Percentiles rank a stretch among this genome's conserved stretches.
Evolutionary conservation across 2,329 filamentous ascomycete species (phyloP).

Genomic region (Pyrenochaeta sp.): DNA sequence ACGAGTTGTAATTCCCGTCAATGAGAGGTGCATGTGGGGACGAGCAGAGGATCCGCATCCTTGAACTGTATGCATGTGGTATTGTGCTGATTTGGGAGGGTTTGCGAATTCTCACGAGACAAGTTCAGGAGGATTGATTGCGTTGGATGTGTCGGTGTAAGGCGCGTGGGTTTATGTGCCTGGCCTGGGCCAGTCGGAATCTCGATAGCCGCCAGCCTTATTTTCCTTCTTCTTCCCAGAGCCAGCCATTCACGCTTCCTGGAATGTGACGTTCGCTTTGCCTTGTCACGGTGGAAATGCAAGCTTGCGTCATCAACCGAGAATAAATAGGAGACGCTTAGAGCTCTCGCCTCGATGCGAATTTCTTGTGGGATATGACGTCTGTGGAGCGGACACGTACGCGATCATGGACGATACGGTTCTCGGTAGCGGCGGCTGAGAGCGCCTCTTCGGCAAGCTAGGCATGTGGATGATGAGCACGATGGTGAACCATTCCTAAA

Average conservation of each 20-base stretch:
- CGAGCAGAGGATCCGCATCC: neutral
- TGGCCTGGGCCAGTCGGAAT: neutral
- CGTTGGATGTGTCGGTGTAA: neutral
- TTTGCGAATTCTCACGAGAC: no score
- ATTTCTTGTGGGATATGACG: neutral
- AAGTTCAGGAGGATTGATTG: neutral
- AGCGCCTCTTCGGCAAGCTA: neutral
- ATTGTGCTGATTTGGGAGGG: no score
- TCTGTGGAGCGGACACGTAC: neutral
- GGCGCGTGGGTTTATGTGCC: neutral
- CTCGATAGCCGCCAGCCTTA: neutral
- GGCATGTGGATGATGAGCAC: neutral
- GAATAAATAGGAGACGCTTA: neutral
- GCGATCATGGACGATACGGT: neutral
- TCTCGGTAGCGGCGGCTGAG: neutral
- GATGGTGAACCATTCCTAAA: neutral
- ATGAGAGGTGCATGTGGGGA: neutral
- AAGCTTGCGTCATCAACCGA: constrained; percentile 1
- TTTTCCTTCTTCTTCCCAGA: neutral
- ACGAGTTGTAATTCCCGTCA: neutral
- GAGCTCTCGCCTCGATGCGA: neutral
- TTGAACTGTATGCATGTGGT: no score
- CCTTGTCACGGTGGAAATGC: neutral
- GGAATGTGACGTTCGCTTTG: neutral
- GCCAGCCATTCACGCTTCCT: neutral